Percentiles rank a stretch among this genome's conserved stretches.
phyloP scores from a whole-genome alignment of 108 stramenopile species.

The Bacterosira constricta region DNA sequence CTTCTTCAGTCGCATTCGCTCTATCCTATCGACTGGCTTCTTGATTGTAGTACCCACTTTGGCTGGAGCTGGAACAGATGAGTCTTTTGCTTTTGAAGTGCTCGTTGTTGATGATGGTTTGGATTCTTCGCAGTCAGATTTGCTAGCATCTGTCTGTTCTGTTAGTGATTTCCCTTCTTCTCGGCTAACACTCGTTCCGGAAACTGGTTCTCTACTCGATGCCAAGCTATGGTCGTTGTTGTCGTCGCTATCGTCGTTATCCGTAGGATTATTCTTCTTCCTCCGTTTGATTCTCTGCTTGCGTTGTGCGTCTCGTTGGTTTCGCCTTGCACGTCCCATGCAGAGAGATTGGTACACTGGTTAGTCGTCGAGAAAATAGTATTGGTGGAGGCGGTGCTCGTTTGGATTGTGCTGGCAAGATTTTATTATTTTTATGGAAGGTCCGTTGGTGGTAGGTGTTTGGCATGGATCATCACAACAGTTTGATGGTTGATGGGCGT shows the following conservation, averaged over 20 bases:
- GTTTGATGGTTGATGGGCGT: no score
- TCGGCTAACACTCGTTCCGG: not conserved
- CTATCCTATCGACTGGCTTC: slow-evolving; percentile 17
- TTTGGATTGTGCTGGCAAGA: no score
- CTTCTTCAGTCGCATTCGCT: slow-evolving; percentile 34
- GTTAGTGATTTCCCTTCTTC: not conserved
- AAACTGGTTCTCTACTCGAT: no score
- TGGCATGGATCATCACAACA: no score
- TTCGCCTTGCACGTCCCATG: slow-evolving; percentile 41
- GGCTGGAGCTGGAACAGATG: not conserved
- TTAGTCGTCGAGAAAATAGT: no score
- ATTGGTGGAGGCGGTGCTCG: no score
- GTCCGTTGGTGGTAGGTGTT: no score
- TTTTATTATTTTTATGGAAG: no score
- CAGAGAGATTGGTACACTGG: no score
- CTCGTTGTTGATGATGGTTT: no score
- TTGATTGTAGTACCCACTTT: not conserved
- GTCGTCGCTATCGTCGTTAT: not conserved
- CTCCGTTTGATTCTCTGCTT: slow-evolving; percentile 27
- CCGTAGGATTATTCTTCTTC: slow-evolving; percentile 5
- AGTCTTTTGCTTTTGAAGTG: not conserved
- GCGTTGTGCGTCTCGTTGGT: slow-evolving; percentile 32
- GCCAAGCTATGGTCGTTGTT: not conserved
- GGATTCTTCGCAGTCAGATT: no score
- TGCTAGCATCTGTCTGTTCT: not conserved